phyloP scores from a whole-genome alignment of 148 eudicot genomes.

The Polygonum maritimum region DNA sequence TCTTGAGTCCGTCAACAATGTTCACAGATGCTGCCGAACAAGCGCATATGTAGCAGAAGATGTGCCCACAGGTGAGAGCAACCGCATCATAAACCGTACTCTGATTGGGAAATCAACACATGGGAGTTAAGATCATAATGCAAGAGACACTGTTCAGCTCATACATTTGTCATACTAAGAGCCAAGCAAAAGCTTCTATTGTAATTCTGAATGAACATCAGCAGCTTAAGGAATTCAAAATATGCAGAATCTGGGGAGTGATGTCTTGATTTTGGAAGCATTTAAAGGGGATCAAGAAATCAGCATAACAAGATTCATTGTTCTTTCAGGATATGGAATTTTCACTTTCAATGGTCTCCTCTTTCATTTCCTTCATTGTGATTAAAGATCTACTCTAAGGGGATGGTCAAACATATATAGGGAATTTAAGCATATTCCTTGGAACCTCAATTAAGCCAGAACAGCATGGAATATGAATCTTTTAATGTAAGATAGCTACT shows the following conservation, averaged over 20 bases:
- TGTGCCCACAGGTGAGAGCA: conserved; percentile 78
- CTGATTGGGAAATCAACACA: conserved; percentile 23
- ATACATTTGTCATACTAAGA: too few species aligned
- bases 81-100: conserved; percentile 85
- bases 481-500: conserved; percentile 3
- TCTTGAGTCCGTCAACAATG: conserved; percentile 69
- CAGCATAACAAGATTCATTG: not conserved
- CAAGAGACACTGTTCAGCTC: too few species aligned
- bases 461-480: not conserved
- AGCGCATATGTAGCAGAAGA: conserved; percentile 80
- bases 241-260: too few species aligned
- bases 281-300: not conserved
- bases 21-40: conserved; percentile 88
- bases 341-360: not conserved
- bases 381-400: not conserved
- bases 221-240: too few species aligned
- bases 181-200: too few species aligned
- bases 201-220: too few species aligned
- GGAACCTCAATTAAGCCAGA: not conserved
- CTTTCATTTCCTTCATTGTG: not conserved
- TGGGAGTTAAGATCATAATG: not conserved
- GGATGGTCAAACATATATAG: not conserved
- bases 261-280: too few species aligned
- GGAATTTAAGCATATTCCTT: not conserved
- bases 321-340: not conserved